Evolutionary conservation across 208 protist genomes (phyloP).

Genomic region (Trypanosoma boissoni): DNA sequence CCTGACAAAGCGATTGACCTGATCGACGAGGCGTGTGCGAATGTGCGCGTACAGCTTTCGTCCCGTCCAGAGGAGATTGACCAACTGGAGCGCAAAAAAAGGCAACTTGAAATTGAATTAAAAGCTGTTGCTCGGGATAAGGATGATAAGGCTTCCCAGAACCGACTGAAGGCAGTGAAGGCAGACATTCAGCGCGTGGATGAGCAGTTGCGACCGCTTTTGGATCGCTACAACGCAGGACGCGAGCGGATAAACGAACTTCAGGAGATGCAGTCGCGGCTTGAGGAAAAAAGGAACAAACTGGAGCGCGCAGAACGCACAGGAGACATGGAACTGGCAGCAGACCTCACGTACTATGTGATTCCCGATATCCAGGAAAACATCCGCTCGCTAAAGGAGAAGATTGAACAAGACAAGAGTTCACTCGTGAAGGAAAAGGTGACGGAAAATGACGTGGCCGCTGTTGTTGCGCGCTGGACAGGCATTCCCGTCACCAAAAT

Average conservation of each 20-base stretch:
- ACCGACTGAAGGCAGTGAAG: constrained; percentile 75
- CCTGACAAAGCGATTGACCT: constrained; percentile 99
- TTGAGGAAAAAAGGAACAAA: constrained; percentile 88
- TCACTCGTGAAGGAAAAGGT: constrained; percentile 93
- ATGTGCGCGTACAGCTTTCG: constrained; percentile 92
- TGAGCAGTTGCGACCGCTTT: constrained; percentile 81
- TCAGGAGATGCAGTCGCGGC: constrained; percentile 73
- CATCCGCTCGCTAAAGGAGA: constrained; percentile 81
- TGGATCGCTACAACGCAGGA: constrained; percentile 83
- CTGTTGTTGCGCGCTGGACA: constrained; percentile 96
- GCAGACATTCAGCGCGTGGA: constrained; percentile 71
- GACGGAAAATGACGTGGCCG: constrained; percentile 91
- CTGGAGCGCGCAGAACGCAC: constrained; percentile 75
- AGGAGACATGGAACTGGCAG: constrained; percentile 72
- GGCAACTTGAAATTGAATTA: constrained; percentile 91
- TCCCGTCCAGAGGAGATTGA: constrained; percentile 96
- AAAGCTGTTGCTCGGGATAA: constrained; percentile 93
- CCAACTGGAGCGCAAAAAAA: constrained; percentile 84
- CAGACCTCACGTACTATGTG: constrained; percentile 92
- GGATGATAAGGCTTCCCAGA: constrained; percentile 88
- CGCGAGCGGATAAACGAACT: constrained; percentile 84
- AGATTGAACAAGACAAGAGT: constrained; percentile 82
- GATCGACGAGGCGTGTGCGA: constrained; percentile 95
- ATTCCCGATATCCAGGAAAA: constrained; percentile 93
- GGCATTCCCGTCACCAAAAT: constrained; percentile 96